Evolutionary conservation across 1,139 yeast species (phyloP), one percentile per base, ranked within the genome.

Genomic region (Pichia sp.): DNA sequence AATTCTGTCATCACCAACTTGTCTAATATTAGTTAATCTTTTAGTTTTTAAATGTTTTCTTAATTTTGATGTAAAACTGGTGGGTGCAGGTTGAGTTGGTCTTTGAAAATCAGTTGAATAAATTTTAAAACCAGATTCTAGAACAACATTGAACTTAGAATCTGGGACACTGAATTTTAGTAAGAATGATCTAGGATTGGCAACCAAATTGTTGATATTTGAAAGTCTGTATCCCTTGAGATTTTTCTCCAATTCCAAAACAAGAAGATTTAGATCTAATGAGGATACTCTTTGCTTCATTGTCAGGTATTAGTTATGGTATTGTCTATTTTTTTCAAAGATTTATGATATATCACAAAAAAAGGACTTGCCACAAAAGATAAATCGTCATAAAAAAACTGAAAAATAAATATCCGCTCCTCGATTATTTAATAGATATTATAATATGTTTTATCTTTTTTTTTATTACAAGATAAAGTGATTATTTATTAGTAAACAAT

Each of bases 71-170:
- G 86, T 95, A 65, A 90, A 92, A 45, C 82, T 83, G 3, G 95
- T 81, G 0, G 97, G 97, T 12, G 83, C 74, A 18, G 82, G 85
- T 7, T 92, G 82, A 0, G 87, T 80, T 6, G 86, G 84, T 58
- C 96, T 77, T 42, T 86, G 87, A 60, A 79, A 92, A 30, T 82
- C 85, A 0, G 97, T 86, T 51, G 81, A 60, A 63, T 90, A 94
- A 22, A 85, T 69, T 54, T 89, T 80, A 62, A 85, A 82, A 0
- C 98, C 98, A 47, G 94, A 87, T 60, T 92, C 97, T 16, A 90
- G 72, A 7, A 90, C 80, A 29, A 90, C 67, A 43, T 76, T 77
- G 53, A 80, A 74, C 65, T 89, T 90, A 13, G 89, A 82, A 56
- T 88, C 95, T 0, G 96, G 95, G 36, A 82, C 68, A 39, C 88